These are phyloP conservation scores for Endoconidiophora laricicola DNA, from an alignment of 2,329 filamentous ascomycete species.

Conservation along the genomic window DNA sequence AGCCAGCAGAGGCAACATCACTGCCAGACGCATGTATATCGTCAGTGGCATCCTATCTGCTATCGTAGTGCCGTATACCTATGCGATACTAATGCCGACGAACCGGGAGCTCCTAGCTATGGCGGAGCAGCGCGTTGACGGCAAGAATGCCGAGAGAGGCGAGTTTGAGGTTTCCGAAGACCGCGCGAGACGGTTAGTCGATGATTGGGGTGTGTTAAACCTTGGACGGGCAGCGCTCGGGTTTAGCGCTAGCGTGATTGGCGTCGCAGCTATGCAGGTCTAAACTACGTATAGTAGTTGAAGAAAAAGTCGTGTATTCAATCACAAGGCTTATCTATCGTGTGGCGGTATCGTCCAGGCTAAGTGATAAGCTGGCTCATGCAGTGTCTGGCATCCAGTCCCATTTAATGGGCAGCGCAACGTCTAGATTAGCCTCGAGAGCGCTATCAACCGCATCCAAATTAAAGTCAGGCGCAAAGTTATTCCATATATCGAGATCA, in stretches of 20 bases:
- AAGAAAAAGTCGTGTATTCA: neutral
- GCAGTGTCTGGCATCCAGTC: constrained; percentile 25
- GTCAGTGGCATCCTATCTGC: neutral
- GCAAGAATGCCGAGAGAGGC: neutral
- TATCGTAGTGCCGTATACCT: constrained; percentile 6
- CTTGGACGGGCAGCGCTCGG: constrained; percentile 7
- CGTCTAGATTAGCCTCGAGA: constrained; percentile 37
- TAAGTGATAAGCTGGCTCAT: constrained; percentile 14
- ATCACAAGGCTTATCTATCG: too few relatives aligned
- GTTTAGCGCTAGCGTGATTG: neutral
- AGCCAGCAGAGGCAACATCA: neutral
- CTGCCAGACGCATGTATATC: neutral
- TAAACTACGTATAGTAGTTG: neutral
- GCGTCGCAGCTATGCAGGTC: constrained; percentile 3
- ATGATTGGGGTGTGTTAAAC: constrained; percentile 10
- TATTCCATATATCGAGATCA: constrained; percentile 13
- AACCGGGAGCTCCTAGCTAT: constrained; percentile 6
- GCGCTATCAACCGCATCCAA: constrained; percentile 36
- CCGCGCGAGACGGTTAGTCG: constrained; percentile 3
- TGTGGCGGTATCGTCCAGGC: too few relatives aligned
- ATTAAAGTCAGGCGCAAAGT: constrained; percentile 37
- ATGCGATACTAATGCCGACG: constrained; percentile 4
- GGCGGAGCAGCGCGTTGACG: constrained; percentile 3
- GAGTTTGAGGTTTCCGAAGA: constrained; percentile 1
- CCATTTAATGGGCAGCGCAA: constrained; percentile 37